Conservation (phyloP, 2,329 filamentous ascomycete genomes). For the Colletotrichum sp. region DNA sequence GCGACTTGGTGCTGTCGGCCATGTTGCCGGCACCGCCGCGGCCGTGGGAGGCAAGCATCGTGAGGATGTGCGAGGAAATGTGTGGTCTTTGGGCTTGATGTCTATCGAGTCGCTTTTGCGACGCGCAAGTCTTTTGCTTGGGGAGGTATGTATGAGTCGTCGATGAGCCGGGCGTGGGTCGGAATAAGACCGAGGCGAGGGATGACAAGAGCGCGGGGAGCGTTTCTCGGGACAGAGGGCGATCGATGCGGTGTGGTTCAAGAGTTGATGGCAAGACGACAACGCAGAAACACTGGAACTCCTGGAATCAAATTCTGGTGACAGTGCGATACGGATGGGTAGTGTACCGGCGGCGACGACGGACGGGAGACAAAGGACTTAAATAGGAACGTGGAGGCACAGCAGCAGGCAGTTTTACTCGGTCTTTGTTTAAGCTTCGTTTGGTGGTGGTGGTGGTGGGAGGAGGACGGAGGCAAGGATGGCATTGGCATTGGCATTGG, state of each 20-base stretch:
- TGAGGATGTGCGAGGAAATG: slow-evolving; percentile 3
- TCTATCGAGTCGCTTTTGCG: not conserved
- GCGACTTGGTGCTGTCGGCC: slow-evolving; percentile 54
- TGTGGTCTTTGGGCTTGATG: not conserved
- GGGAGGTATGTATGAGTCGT: not conserved
- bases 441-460: not conserved
- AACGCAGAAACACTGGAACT: not conserved
- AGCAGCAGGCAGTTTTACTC: not conserved
- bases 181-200: not conserved
- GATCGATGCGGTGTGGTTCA: not conserved
- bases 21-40: slow-evolving; percentile 83
- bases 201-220: not conserved
- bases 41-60: slow-evolving; percentile 67
- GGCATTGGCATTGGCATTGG: not conserved
- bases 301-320: not conserved
- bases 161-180: not conserved
- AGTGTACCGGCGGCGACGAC: not conserved
- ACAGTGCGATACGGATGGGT: not conserved
- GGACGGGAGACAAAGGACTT: slow-evolving; percentile 11
- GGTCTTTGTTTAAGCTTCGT: slow-evolving; percentile 4
- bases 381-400: slow-evolving; percentile 5
- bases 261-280: not conserved
- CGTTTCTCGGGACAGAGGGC: not conserved
- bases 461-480: not conserved
- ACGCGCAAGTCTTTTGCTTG: not conserved